phyloP scores from a whole-genome alignment of 2,329 filamentous ascomycete genomes.

The Xylaria sp. region DNA sequence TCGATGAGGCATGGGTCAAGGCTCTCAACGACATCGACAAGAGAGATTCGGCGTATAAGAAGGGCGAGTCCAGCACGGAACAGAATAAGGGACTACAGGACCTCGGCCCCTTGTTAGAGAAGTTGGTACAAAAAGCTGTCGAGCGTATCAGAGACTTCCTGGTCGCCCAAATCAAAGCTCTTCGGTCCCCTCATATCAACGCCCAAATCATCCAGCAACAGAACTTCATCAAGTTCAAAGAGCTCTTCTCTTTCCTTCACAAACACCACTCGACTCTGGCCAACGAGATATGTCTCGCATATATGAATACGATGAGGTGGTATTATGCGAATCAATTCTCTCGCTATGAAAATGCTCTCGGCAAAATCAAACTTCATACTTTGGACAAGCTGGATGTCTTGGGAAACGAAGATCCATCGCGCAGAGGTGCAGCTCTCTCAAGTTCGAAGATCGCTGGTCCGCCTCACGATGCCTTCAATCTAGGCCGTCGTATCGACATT shows the following conservation, averaged over 20 bases:
- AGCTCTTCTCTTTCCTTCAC: conserved; percentile 79
- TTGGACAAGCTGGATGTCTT: conserved; percentile 81
- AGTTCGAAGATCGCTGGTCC: conserved; percentile 47
- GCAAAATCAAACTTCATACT: conserved; percentile 75
- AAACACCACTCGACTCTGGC: conserved; percentile 77
- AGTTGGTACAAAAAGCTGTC: conserved; percentile 82
- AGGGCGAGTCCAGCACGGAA: conserved; percentile 54
- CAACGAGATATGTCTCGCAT: conserved; percentile 85
- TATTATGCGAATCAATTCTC: conserved; percentile 91
- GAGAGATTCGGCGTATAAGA: conserved; percentile 65
- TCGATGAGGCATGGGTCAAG: conserved; percentile 85
- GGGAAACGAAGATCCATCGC: conserved; percentile 67
- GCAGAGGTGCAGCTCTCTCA: conserved; percentile 57
- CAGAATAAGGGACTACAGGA: conserved; percentile 75
- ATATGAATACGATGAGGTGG: conserved; percentile 98
- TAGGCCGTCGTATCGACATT: conserved; percentile 80
- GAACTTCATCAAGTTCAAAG: conserved; percentile 81
- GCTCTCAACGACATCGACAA: conserved; percentile 73
- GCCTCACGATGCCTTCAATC: conserved; percentile 79
- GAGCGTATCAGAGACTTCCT: conserved; percentile 93
- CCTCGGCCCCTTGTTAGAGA: conserved; percentile 75
- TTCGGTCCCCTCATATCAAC: conserved; percentile 93
- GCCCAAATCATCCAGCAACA: conserved; percentile 95
- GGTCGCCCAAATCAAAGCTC: conserved; percentile 87
- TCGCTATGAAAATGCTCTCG: conserved; percentile 77